phyloP scores from a whole-genome alignment of 441 rosid species.

The Lepidium campestre region DNA sequence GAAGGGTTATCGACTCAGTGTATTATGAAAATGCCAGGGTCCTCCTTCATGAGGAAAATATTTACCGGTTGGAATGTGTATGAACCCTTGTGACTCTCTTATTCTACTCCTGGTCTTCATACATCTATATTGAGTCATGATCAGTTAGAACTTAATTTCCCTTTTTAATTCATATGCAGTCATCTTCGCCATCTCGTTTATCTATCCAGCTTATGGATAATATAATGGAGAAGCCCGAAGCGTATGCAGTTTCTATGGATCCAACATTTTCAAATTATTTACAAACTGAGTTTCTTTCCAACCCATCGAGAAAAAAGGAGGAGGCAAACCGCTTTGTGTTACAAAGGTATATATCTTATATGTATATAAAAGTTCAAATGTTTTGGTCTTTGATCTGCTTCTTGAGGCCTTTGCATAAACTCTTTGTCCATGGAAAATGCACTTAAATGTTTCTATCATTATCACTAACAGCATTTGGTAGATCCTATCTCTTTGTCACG shows the following conservation, averaged over 20 bases:
- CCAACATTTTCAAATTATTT: constrained; percentile 77
- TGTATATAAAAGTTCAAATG: neutral
- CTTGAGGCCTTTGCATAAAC: neutral
- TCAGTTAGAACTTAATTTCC: neutral
- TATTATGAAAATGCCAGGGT: constrained; percentile 78
- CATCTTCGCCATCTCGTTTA: constrained; percentile 47
- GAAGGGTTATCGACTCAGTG: constrained; percentile 55
- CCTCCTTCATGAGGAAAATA: constrained; percentile 79
- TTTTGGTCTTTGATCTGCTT: neutral
- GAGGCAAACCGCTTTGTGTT: constrained; percentile 51
- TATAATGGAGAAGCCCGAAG: constrained; percentile 75
- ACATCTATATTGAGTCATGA: neutral
- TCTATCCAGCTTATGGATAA: constrained; percentile 89
- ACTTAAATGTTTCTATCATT: neutral
- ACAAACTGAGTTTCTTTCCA: constrained; percentile 69
- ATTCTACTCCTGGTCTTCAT: neutral
- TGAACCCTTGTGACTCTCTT: constrained; percentile 23
- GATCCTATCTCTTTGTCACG: neutral
- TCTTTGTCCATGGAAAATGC: neutral
- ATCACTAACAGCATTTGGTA: neutral
- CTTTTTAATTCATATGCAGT: constrained; percentile 41
- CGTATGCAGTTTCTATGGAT: constrained; percentile 78
- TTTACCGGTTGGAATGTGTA: constrained; percentile 82
- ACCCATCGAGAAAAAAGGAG: constrained; percentile 47
- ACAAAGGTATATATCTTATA: constrained; percentile 36